A percentile compares a stretch with the other conserved stretches of the same genome.
Evolutionary conservation across 2,329 filamentous ascomycete species (phyloP).

Genomic region (Arthrobotrys pseudoclavata): DNA sequence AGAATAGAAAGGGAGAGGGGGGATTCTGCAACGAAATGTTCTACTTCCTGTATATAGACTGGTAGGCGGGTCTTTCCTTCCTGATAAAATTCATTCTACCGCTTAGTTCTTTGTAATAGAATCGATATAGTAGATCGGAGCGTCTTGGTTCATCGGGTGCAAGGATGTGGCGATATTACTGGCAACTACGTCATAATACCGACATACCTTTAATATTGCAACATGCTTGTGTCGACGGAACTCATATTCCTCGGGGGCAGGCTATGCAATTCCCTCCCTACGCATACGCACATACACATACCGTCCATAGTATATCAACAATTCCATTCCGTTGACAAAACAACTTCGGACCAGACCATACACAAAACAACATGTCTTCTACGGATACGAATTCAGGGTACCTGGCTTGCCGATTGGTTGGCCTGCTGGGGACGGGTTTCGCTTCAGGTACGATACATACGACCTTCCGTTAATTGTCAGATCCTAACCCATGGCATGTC

Average conservation of each 20-base stretch:
- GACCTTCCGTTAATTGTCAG: neutral
- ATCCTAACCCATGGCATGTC: neutral
- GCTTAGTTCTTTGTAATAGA: slow-evolving; percentile 1
- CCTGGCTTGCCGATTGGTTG: slow-evolving; percentile 39
- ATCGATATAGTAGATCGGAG: neutral
- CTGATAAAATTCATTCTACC: slow-evolving; percentile 13
- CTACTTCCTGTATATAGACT: slow-evolving; percentile 47
- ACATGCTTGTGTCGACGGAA: neutral
- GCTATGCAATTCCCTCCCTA: neutral
- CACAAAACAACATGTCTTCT: slow-evolving; percentile 8
- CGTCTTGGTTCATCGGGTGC: neutral
- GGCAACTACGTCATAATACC: neutral
- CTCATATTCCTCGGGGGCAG: neutral
- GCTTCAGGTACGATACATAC: slow-evolving; percentile 27
- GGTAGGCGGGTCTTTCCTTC: slow-evolving; percentile 24
- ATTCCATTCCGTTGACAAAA: neutral
- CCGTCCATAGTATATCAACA: neutral
- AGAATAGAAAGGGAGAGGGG: neutral
- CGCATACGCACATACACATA: neutral
- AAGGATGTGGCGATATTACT: neutral
- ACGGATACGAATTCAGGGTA: slow-evolving; percentile 29
- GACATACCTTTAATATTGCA: slow-evolving; percentile 5
- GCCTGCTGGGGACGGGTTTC: slow-evolving; percentile 37
- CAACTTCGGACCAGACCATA: neutral
- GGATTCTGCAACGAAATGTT: slow-evolving; percentile 9